These are phyloP conservation scores for Kuraishia cidri DNA, from an alignment of 805 yeast species.

Conservation along the genomic window DNA sequence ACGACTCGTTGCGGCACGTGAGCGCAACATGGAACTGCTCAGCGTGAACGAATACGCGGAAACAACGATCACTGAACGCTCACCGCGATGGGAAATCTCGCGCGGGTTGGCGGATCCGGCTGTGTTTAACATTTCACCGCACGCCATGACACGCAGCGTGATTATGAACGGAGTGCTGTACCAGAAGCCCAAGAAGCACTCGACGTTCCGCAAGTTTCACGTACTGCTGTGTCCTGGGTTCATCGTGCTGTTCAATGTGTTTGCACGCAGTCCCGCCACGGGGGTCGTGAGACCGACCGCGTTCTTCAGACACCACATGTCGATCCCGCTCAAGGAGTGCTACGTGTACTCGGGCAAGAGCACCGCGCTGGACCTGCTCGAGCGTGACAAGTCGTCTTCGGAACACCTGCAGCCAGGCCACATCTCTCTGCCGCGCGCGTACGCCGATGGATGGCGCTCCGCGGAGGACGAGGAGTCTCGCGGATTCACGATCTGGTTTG, in stretches of 20 bases:
- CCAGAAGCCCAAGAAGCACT: conserved; percentile 61
- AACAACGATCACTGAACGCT: conserved; percentile 31
- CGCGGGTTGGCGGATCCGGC: conserved; percentile 42
- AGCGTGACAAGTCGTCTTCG: conserved; percentile 29
- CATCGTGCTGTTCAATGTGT: conserved; percentile 46
- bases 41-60: conserved; percentile 50
- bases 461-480: conserved; percentile 68
- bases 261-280: conserved; percentile 29
- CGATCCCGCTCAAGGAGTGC: conserved; percentile 57
- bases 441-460: conserved; percentile 78
- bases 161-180: conserved; percentile 59
- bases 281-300: conserved; percentile 38
- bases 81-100: conserved; percentile 46
- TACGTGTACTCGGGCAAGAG: conserved; percentile 69
- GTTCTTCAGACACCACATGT: conserved; percentile 41
- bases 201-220: conserved; percentile 51
- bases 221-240: conserved; percentile 67
- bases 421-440: conserved; percentile 59
- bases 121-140: conserved; percentile 44
- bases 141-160: conserved; percentile 52
- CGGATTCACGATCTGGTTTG: conserved; percentile 82
- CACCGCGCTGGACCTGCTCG: conserved; percentile 47
- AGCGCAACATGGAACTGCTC: conserved; percentile 34
- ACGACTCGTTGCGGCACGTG: conserved; percentile 25
- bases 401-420: conserved; percentile 44